Percentiles rank a stretch among this genome's conserved stretches.
phyloP scores from a whole-genome alignment of 2,329 filamentous ascomycete genomes.

The Ceratocystis variospora region DNA sequence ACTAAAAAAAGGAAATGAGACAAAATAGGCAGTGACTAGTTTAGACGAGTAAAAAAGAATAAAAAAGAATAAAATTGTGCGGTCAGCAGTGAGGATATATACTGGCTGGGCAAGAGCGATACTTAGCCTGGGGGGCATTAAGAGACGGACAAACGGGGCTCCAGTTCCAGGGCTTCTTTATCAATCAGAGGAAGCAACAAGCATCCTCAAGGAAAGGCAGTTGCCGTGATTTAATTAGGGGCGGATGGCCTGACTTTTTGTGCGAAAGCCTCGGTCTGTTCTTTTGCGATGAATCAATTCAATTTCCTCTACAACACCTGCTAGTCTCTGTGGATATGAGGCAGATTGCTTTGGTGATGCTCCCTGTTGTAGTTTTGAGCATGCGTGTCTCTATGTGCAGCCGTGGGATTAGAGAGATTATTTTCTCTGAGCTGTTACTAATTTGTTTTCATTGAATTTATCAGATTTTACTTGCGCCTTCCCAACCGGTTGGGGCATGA shows the following conservation, averaged over 20 bases:
- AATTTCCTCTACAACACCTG: neutral
- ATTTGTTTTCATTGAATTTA: neutral
- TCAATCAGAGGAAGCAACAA: constrained; percentile 3
- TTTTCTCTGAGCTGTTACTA: neutral
- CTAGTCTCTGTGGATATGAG: neutral
- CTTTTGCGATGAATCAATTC: neutral
- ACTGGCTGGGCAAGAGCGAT: neutral
- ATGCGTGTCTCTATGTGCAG: neutral
- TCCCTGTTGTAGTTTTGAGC: neutral
- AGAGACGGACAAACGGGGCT: neutral
- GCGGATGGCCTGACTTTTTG: neutral
- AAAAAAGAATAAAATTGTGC: neutral
- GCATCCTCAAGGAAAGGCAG: neutral
- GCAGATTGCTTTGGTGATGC: neutral
- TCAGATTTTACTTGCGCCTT: neutral
- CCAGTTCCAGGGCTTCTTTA: neutral
- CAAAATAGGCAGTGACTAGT: neutral
- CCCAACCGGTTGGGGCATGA: neutral
- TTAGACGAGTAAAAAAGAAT: neutral
- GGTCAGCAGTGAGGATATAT: neutral
- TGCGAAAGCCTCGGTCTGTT: neutral
- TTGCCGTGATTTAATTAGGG: neutral
- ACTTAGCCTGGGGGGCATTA: neutral
- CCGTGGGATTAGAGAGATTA: neutral
- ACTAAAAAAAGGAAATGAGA: neutral